A percentile compares a stretch with the other conserved stretches of the same genome.
phyloP scores from a whole-genome alignment of 192 early-diverging fungal species.

The Backusella luteola region DNA sequence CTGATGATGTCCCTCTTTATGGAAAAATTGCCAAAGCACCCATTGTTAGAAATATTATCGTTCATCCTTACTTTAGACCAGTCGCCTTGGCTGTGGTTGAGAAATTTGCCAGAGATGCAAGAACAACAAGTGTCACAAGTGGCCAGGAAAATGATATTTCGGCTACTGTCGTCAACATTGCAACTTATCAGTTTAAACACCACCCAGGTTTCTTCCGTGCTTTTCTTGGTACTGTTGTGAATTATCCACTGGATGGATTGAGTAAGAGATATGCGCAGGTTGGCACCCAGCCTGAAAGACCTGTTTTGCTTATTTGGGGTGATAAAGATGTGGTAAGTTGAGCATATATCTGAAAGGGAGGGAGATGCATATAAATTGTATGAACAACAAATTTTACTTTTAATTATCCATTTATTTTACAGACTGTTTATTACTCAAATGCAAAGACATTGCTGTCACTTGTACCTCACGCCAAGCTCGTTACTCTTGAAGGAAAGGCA shows the following conservation, averaged over 20 bases:
- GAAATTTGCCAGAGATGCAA: neutral
- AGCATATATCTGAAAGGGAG: neutral
- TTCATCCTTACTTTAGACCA: constrained; percentile 16
- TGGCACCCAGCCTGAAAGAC: constrained; percentile 14
- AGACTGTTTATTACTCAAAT: constrained; percentile 32
- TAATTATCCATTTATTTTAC: neutral
- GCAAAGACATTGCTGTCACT: constrained; percentile 6
- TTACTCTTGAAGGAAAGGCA: constrained; percentile 19
- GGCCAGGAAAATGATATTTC: neutral
- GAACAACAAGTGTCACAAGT: neutral
- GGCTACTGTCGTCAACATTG: neutral
- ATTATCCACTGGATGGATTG: constrained; percentile 29
- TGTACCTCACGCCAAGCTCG: constrained; percentile 23
- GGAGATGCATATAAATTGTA: neutral
- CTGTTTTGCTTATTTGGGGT: constrained; percentile 38
- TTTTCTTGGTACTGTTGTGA: constrained; percentile 22
- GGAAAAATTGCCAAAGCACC: constrained; percentile 13
- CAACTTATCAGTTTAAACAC: constrained; percentile 21
- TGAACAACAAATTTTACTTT: neutral
- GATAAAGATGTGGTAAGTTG: constrained; percentile 27
- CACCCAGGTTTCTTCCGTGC: constrained; percentile 37
- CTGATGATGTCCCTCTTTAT: constrained; percentile 15
- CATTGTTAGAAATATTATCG: constrained; percentile 10
- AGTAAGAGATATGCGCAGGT: constrained; percentile 23
- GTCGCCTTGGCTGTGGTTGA: constrained; percentile 7